Conservation (phyloP, 495 filamentous ascomycete genomes). For the Penicillium robsamsonii region DNA sequence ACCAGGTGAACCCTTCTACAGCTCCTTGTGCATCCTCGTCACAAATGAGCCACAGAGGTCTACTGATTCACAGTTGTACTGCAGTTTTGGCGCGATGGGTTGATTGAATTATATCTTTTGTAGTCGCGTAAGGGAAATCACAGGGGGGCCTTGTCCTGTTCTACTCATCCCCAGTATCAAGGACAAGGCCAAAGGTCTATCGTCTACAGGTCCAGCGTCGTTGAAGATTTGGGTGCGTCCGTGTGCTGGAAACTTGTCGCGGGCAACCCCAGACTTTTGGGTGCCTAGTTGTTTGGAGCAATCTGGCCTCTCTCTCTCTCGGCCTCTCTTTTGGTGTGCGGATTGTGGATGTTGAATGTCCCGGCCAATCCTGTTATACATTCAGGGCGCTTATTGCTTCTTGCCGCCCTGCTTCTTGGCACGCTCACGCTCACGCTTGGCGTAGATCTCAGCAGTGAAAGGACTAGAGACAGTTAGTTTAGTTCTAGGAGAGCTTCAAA, state of each 20-base stretch:
- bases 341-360: conserved; percentile 42
- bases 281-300: conserved; percentile 3
- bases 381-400: conserved; percentile 30
- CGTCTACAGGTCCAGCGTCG: conserved; percentile 30
- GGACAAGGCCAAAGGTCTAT: conserved; percentile 18
- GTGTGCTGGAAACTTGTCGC: conserved; percentile 15
- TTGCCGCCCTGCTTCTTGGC: conserved; percentile 45
- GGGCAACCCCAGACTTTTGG: conserved; percentile 3
- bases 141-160: conserved; percentile 4
- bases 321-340: conserved; percentile 14
- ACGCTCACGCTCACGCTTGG: conserved; percentile 65
- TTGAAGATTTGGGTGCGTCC: conserved; percentile 31
- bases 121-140: conserved; percentile 29
- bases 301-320: conserved; percentile 9
- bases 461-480: conserved; percentile 52
- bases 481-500: not conserved
- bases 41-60: not conserved
- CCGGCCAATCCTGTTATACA: conserved; percentile 20
- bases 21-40: not conserved
- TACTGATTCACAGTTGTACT: conserved; percentile 6
- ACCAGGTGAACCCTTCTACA: not conserved
- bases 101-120: conserved; percentile 13
- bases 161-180: conserved; percentile 1
- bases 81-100: conserved; percentile 26
- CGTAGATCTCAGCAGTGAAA: conserved; percentile 94